Percentiles rank a stretch among this genome's conserved stretches.
phyloP scores from a whole-genome alignment of 371 early-diverging fungal genomes.

The Mucor indicus region DNA sequence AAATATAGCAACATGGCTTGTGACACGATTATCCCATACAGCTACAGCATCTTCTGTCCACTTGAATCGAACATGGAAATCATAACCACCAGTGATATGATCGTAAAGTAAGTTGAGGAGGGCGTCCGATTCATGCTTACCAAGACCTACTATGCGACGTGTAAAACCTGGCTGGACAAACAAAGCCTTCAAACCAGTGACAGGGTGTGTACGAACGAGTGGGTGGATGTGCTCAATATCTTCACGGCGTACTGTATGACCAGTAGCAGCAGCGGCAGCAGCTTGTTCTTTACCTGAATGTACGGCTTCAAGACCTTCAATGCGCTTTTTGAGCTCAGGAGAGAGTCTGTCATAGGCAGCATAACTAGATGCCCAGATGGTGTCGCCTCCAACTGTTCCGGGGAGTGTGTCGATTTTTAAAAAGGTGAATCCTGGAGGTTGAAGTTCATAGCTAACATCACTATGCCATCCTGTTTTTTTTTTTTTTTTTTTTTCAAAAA shows the following conservation, averaged over 20 bases:
- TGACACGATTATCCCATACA: constrained; percentile 62
- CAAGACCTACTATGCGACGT: constrained; percentile 52
- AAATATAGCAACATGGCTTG: constrained; percentile 37
- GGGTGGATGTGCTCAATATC: constrained; percentile 53
- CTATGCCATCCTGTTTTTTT: too few species aligned
- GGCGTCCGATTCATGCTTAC: constrained; percentile 54
- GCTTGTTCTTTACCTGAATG: constrained; percentile 54
- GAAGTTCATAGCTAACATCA: constrained; percentile 51
- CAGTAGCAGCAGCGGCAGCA: constrained; percentile 30
- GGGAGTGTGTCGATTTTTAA: constrained; percentile 49
- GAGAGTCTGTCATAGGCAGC: constrained; percentile 60
- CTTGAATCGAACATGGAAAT: constrained; percentile 64
- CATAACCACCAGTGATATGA: constrained; percentile 48
- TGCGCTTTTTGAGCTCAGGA: constrained; percentile 47
- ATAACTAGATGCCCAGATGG: constrained; percentile 47
- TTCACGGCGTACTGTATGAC: constrained; percentile 44
- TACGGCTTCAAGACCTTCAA: constrained; percentile 61
- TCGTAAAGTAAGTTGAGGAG: constrained; percentile 53
- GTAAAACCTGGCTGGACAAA: constrained; percentile 63
- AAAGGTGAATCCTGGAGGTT: constrained; percentile 52
- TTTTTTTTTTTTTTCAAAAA: too few species aligned
- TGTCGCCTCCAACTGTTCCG: constrained; percentile 46
- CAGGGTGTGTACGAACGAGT: constrained; percentile 65
- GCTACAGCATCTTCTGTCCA: constrained; percentile 57
- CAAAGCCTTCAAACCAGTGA: constrained; percentile 67